Evolutionary conservation across 345 rosid genomes (phyloP).

Genomic region (Acer negundo): DNA sequence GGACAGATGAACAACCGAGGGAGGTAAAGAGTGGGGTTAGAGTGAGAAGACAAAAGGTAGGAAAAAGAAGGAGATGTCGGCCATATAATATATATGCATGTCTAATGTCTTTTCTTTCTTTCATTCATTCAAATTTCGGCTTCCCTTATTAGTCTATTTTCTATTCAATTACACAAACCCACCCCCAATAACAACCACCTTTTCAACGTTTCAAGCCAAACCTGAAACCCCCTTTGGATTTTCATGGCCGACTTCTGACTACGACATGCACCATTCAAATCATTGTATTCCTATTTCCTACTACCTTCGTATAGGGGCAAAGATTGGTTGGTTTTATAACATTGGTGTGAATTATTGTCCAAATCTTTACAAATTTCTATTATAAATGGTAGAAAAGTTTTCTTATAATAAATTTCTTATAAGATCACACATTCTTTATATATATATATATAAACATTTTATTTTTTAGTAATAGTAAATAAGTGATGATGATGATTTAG

Average conservation of each 20-base stretch:
- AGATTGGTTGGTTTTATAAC: no score
- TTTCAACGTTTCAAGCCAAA: slow-evolving; percentile 11
- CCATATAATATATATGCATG: slow-evolving; percentile 16
- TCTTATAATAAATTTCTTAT: no score
- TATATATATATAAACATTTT: no score
- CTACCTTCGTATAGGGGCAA: no score
- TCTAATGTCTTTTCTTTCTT: neutral
- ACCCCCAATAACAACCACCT: neutral
- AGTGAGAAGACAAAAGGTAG: neutral
- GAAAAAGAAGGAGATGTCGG: slow-evolving; percentile 9
- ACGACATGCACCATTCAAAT: no score
- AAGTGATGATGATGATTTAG: neutral
- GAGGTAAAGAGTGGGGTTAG: neutral
- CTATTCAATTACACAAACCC: no score
- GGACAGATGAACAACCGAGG: slow-evolving; percentile 25
- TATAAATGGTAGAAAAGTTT: no score
- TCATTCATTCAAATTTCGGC: slow-evolving; percentile 12
- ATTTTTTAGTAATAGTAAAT: no score
- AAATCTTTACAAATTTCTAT: no score
- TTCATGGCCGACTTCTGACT: slow-evolving; percentile 21
- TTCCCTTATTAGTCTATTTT: neutral
- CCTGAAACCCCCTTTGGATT: slow-evolving; percentile 1
- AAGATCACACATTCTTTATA: no score
- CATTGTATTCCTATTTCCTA: no score
- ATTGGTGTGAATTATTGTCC: no score